phyloP scores from a whole-genome alignment of 768 basidiomycete genomes.

The Boletus coccyginus region DNA sequence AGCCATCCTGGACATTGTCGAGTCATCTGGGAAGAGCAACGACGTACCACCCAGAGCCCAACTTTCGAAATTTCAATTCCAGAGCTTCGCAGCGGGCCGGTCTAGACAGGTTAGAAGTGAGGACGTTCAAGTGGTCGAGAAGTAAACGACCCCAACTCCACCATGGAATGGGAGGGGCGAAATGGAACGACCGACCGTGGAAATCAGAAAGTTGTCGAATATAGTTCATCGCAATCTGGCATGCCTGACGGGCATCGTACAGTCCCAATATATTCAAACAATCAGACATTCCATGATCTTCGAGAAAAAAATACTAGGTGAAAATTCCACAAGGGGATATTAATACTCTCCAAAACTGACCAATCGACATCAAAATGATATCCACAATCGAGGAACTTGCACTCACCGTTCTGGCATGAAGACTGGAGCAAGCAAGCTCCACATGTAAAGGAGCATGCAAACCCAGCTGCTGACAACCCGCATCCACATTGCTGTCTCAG shows the following conservation, averaged over 20 bases:
- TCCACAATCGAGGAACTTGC: neutral
- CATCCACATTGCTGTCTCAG: conserved; percentile 99
- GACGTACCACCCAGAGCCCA: neutral
- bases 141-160: too few species aligned
- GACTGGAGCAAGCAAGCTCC: conserved; percentile 87
- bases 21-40: neutral
- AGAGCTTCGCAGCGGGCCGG: too few species aligned
- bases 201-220: neutral
- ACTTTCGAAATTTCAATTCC: too few species aligned
- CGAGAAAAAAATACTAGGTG: conserved; percentile 1
- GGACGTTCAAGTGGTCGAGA: too few species aligned
- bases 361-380: neutral
- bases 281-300: neutral
- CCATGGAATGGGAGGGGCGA: too few species aligned
- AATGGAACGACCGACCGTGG: too few species aligned
- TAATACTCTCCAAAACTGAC: conserved; percentile 28
- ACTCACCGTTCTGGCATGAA: conserved; percentile 86
- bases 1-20: too few species aligned
- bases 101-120: too few species aligned
- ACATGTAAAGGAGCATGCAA: conserved; percentile 80
- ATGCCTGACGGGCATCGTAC: neutral
- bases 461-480: conserved; percentile 94
- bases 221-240: neutral
- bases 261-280: neutral
- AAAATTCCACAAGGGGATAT: neutral